Percentiles rank a stretch among this genome's conserved stretches.
These are phyloP conservation scores for Boletus semigastroideus DNA, from an alignment of 1,284 basidiomycete genomes.

Conservation along the genomic window DNA sequence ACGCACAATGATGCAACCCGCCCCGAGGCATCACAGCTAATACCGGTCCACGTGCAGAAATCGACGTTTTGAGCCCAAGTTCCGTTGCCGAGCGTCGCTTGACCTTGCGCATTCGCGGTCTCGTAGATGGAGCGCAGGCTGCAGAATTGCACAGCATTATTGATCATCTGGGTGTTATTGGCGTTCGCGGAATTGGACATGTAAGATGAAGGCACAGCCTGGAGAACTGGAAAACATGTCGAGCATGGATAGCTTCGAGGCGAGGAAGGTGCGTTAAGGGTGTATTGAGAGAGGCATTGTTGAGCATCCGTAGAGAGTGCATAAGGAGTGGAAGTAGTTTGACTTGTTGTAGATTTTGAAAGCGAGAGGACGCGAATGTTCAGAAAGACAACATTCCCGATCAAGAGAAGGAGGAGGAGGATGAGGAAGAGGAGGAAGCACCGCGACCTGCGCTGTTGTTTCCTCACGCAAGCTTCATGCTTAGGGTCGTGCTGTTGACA, in stretches of 20 bases:
- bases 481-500: slow-evolving; percentile 27
- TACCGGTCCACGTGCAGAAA: slow-evolving; percentile 51
- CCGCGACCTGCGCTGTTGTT: slow-evolving; percentile 31
- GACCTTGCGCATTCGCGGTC: slow-evolving; percentile 40
- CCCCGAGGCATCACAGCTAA: slow-evolving; percentile 44
- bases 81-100: slow-evolving; percentile 40
- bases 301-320: slow-evolving; percentile 40
- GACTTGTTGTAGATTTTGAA: slow-evolving; percentile 14
- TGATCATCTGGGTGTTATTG: slow-evolving; percentile 34
- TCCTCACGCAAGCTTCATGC: slow-evolving; percentile 29
- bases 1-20: slow-evolving; percentile 47
- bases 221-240: slow-evolving; percentile 44
- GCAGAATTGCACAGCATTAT: slow-evolving; percentile 48
- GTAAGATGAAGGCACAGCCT: slow-evolving; percentile 39
- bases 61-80: slow-evolving; percentile 48
- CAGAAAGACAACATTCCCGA: slow-evolving; percentile 42
- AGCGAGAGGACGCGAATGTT: slow-evolving; percentile 37
- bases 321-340: slow-evolving; percentile 24
- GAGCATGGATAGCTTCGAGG: slow-evolving; percentile 49
- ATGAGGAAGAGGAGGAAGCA: slow-evolving; percentile 37
- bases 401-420: slow-evolving; percentile 43
- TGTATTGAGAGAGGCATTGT: slow-evolving; percentile 49
- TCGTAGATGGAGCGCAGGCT: slow-evolving; percentile 50
- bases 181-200: slow-evolving; percentile 29
- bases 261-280: slow-evolving; percentile 44